Base-by-base conservation (phyloP, 1,284 basidiomycete genomes). In the Cutaneotrichosporon cutaneum region DNA sequence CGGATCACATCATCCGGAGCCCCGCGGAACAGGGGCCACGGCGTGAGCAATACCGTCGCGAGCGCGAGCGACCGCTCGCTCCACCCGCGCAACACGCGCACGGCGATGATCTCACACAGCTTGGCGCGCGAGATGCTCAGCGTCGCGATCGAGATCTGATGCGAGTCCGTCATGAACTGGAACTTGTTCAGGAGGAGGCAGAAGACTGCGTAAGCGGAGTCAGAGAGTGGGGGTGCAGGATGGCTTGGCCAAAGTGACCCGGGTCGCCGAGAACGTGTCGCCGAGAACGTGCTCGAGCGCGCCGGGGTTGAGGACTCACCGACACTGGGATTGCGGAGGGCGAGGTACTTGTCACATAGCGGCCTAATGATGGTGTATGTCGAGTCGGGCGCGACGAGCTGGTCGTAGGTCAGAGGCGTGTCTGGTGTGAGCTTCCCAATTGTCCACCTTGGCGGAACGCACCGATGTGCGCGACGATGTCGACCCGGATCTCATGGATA, bases 21-120 rank as follows among this genome's bases (percentile, higher is more conserved):
- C 26, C 91, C 92, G 52, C 87, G 85, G 74, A 91, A 94, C 8
- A 94, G 86, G 0, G 86, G 85, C 92, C 93, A 97, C 36, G 86
- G 89, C 0, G 90, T 94, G 13, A 93, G 91, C 22, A 94, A 82
- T 1, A 88, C 87, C 6, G 88, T 84, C 1, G 90, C 88, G 26
- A 96, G 85, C 56, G 89, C 86, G 32, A 96, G 83, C 71, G 88
- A 84, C 68, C 86, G 86, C 63, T 88, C 85, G 9, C 86, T 89
- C 74, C 90, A 88, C 68, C 88, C 86, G 56, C 91, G 86, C 57
- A 96, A 85, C 9, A 88, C 84, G 35, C 90, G 85, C 52, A 87
- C 90, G 1, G 94, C 93, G 18, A 97, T 83, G 44, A 96, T 87
- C 79, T 97, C 94, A 77, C 94, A 96, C 35, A 95, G 83, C 26